Evolutionary conservation across 2,329 filamentous ascomycete species (phyloP).

Genomic region (Fusarium chlamydosporum): DNA sequence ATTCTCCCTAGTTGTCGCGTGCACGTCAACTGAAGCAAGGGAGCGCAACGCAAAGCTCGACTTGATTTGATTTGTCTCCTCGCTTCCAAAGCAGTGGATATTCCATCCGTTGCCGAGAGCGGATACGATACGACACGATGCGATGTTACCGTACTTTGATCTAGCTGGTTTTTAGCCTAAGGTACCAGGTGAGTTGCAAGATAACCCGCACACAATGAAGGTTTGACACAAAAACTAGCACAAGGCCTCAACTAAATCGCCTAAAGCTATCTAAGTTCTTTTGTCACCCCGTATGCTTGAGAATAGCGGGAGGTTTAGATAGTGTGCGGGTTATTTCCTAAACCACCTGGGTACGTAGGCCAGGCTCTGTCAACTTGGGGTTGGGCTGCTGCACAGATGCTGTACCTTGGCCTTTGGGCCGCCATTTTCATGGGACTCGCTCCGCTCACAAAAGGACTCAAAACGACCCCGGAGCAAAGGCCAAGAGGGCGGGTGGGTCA

Average conservation of each 20-base stretch:
- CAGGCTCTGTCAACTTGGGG: constrained; percentile 7
- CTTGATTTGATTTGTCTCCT: constrained; percentile 18
- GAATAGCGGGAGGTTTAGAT: too few relatives aligned
- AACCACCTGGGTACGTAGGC: background rate
- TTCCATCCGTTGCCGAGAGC: constrained; percentile 30
- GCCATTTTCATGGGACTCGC: background rate
- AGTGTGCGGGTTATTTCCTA: too few relatives aligned
- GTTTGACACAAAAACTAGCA: too few relatives aligned
- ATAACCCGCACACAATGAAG: too few relatives aligned
- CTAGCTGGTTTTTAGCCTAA: constrained; percentile 21
- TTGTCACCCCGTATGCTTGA: too few relatives aligned
- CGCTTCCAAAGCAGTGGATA: constrained; percentile 37
- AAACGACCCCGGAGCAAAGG: constrained; percentile 29
- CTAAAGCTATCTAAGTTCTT: too few relatives aligned
- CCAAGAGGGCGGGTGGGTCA: constrained; percentile 2
- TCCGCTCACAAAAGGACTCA: constrained; percentile 32
- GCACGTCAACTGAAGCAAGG: constrained; percentile 1
- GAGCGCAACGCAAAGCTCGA: constrained; percentile 1
- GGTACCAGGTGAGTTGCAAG: background rate
- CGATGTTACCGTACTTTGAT: constrained; percentile 8
- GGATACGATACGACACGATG: constrained; percentile 40
- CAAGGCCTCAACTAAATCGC: too few relatives aligned
- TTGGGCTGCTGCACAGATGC: constrained; percentile 8
- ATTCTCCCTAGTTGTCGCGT: constrained; percentile 28
- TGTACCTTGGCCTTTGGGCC: constrained; percentile 2